Percentiles rank a stretch among this genome's conserved stretches.
Evolutionary conservation across 805 yeast species (phyloP).

Genomic region (Candida nanaspora): DNA sequence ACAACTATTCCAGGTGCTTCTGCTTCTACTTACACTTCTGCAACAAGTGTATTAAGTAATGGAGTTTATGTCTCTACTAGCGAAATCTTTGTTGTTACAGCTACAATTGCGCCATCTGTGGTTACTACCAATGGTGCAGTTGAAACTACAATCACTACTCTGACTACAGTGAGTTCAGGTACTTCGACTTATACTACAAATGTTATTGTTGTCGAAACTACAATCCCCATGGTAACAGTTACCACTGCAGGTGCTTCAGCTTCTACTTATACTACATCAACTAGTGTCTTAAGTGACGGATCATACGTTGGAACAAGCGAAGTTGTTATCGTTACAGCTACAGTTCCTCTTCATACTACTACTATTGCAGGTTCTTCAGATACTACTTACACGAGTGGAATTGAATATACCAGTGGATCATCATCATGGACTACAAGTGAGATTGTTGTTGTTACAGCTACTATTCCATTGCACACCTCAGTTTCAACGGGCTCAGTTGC

Average conservation of each 20-base stretch:
- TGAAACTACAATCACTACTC: background rate
- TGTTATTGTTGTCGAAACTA: background rate
- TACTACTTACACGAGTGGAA: background rate
- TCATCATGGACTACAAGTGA: background rate
- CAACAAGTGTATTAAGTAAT: background rate
- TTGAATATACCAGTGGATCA: background rate
- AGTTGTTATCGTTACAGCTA: background rate
- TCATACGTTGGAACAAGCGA: background rate
- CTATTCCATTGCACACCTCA: background rate
- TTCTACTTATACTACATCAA: background rate
- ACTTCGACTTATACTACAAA: background rate
- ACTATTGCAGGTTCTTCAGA: background rate
- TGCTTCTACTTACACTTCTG: background rate
- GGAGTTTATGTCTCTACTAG: background rate
- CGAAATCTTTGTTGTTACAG: background rate
- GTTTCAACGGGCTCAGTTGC: no score
- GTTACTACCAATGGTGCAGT: background rate
- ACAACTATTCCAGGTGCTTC: background rate
- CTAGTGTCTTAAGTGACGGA: background rate
- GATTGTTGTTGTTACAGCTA: background rate
- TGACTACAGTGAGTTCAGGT: background rate
- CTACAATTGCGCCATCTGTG: background rate
- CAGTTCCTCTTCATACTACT: background rate
- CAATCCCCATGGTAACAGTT: background rate
- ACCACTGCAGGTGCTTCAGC: slow-evolving; percentile 1